Evolutionary conservation across 495 filamentous ascomycete genomes (phyloP).

Genomic region (Massariosphaeria phaeospora): DNA sequence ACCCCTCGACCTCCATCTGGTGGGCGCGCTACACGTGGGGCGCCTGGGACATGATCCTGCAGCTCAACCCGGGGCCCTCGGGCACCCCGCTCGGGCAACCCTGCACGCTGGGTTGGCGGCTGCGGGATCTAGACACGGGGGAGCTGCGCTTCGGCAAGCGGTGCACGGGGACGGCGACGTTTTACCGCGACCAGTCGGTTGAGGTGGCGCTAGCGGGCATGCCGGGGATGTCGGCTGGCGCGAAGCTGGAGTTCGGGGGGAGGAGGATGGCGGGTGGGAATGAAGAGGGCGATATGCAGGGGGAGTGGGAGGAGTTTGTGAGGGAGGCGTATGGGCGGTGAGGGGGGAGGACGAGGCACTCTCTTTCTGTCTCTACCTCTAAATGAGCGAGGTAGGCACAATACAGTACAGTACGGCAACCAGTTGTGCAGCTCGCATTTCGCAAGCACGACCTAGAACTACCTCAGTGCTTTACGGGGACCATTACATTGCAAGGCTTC

Average conservation of each 20-base stretch:
- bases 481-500: too few relatives aligned
- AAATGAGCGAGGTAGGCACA: too few relatives aligned
- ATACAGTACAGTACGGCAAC: too few relatives aligned
- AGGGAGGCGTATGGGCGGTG: slow-evolving; percentile 26
- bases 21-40: slow-evolving; percentile 25
- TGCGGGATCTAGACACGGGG: slow-evolving; percentile 8
- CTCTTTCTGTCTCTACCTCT: too few relatives aligned
- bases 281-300: slow-evolving; percentile 10
- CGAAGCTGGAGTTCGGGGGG: slow-evolving; percentile 12
- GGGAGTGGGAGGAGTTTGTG: slow-evolving; percentile 24
- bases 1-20: slow-evolving; percentile 12
- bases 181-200: slow-evolving; percentile 4
- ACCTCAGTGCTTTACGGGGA: too few relatives aligned
- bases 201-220: slow-evolving; percentile 10
- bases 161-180: slow-evolving; percentile 22
- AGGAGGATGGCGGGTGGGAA: slow-evolving; percentile 1
- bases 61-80: slow-evolving; percentile 6
- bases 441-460: too few relatives aligned
- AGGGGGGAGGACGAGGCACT: too few relatives aligned
- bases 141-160: slow-evolving; percentile 19
- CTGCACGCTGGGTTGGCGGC: slow-evolving; percentile 24
- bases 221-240: not conserved
- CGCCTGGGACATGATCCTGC: slow-evolving; percentile 16
- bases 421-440: too few relatives aligned
- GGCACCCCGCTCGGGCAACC: not conserved